Conservation (phyloP, 768 basidiomycete genomes). For the Plicaturopsis crispa region DNA sequence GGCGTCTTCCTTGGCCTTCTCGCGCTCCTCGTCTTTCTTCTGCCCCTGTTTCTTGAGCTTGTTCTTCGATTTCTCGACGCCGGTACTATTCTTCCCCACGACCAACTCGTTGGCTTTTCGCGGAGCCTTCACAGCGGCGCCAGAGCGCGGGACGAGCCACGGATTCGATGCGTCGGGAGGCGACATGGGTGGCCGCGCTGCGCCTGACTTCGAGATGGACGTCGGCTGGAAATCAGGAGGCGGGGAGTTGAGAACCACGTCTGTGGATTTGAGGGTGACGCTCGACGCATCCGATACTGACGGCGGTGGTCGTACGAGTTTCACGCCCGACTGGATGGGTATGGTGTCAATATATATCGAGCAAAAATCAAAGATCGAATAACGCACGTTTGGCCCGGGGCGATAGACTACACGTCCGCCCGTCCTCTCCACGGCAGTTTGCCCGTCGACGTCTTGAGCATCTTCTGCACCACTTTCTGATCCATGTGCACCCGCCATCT, state of each 20-base stretch:
- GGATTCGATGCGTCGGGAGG: slow-evolving; percentile 48
- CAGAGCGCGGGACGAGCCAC: slow-evolving; percentile 53
- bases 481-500: slow-evolving; percentile 42
- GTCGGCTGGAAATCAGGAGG: slow-evolving; percentile 8
- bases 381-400: slow-evolving; percentile 39
- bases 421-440: slow-evolving; percentile 42
- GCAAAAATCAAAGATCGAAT: too few species aligned
- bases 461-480: slow-evolving; percentile 22
- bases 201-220: slow-evolving; percentile 4
- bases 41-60: slow-evolving; percentile 59
- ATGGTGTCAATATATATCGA: background rate
- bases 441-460: slow-evolving; percentile 18
- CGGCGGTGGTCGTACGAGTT: too few species aligned
- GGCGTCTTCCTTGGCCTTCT: slow-evolving; percentile 65
- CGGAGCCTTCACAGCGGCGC: slow-evolving; percentile 35
- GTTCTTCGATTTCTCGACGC: slow-evolving; percentile 60
- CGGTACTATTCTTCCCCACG: slow-evolving; percentile 59
- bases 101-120: slow-evolving; percentile 71
- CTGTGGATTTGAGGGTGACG: slow-evolving; percentile 54
- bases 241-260: slow-evolving; percentile 35
- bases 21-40: slow-evolving; percentile 51
- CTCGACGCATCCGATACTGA: slow-evolving; percentile 55
- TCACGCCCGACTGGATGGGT: too few species aligned
- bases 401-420: slow-evolving; percentile 62
- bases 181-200: slow-evolving; percentile 13